Percentiles rank a stretch among this genome's conserved stretches.
Evolutionary conservation across 768 basidiomycete genomes (phyloP).

Genomic region (Boletellus sp.): DNA sequence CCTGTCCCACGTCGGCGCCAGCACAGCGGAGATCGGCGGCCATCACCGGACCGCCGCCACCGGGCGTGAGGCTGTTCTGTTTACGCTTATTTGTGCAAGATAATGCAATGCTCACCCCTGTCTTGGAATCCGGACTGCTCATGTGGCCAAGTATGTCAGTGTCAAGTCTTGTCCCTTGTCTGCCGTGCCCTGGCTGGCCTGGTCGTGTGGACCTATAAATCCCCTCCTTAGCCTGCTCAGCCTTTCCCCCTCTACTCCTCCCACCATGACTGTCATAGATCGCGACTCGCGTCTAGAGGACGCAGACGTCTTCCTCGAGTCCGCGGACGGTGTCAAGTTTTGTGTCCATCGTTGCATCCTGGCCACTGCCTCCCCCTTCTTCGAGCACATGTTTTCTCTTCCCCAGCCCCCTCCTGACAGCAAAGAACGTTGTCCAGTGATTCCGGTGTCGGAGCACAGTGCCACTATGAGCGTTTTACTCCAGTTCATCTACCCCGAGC

Average conservation of each 20-base stretch:
- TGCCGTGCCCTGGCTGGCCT: background rate
- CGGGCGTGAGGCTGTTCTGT: conserved; percentile 12
- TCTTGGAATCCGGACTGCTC: conserved; percentile 15
- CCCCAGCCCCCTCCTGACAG: conserved; percentile 44
- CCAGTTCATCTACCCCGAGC: conserved; percentile 59
- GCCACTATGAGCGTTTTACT: conserved; percentile 47
- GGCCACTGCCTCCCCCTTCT: conserved; percentile 62
- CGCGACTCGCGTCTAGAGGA: conserved; percentile 43
- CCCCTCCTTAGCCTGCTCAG: background rate
- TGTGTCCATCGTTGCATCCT: conserved; percentile 62
- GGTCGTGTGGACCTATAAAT: conserved; percentile 20
- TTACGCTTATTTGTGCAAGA: conserved; percentile 24
- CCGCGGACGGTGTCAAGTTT: conserved; percentile 46
- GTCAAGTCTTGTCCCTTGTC: conserved; percentile 2
- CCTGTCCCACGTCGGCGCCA: conserved; percentile 23
- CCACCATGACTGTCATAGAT: conserved; percentile 26
- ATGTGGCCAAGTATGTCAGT: conserved; percentile 19
- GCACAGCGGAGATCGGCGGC: conserved; percentile 34
- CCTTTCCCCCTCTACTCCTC: background rate
- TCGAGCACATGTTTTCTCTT: conserved; percentile 62
- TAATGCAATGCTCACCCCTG: conserved; percentile 4
- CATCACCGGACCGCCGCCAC: conserved; percentile 33
- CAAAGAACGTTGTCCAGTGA: conserved; percentile 36
- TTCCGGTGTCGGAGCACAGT: conserved; percentile 54
- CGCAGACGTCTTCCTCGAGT: conserved; percentile 53